Conservation (phyloP, 768 basidiomycete genomes). For the Mycena latifolia region DNA sequence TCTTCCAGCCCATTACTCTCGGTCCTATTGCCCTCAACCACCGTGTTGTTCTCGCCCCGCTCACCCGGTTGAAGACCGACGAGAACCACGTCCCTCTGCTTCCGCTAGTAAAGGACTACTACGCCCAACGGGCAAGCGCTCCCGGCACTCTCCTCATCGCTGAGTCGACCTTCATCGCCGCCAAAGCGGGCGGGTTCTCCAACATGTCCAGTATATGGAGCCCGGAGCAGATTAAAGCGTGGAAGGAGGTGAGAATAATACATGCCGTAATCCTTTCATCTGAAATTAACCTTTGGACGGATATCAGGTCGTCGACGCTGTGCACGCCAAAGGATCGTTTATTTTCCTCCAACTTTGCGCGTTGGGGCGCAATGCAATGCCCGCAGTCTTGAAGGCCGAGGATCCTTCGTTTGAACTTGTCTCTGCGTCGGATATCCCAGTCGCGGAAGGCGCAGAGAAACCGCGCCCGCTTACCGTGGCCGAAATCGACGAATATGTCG, state of each 20-base stretch:
- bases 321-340: constrained; percentile 55
- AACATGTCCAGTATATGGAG: constrained; percentile 64
- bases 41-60: constrained; percentile 52
- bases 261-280: too few relatives aligned
- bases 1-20: constrained; percentile 49
- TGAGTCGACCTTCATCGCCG: constrained; percentile 58
- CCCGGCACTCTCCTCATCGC: constrained; percentile 59
- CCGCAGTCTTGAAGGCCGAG: constrained; percentile 32
- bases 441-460: constrained; percentile 17
- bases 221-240: constrained; percentile 61
- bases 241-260: constrained; percentile 64
- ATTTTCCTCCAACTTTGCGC: constrained; percentile 68
- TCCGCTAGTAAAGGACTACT: constrained; percentile 49
- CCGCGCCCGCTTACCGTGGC: constrained; percentile 52
- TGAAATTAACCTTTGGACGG: too few relatives aligned
- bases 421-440: constrained; percentile 40
- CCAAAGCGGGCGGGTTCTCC: constrained; percentile 43
- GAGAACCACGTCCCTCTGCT: constrained; percentile 43
- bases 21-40: constrained; percentile 46
- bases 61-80: constrained; percentile 47
- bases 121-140: constrained; percentile 49
- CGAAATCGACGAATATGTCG: constrained; percentile 56
- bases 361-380: constrained; percentile 53
- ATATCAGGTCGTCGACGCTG: constrained; percentile 51
- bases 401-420: constrained; percentile 41